Base-by-base conservation (phyloP, 2,329 filamentous ascomycete species). In the Fusarium solani-melongenae region DNA sequence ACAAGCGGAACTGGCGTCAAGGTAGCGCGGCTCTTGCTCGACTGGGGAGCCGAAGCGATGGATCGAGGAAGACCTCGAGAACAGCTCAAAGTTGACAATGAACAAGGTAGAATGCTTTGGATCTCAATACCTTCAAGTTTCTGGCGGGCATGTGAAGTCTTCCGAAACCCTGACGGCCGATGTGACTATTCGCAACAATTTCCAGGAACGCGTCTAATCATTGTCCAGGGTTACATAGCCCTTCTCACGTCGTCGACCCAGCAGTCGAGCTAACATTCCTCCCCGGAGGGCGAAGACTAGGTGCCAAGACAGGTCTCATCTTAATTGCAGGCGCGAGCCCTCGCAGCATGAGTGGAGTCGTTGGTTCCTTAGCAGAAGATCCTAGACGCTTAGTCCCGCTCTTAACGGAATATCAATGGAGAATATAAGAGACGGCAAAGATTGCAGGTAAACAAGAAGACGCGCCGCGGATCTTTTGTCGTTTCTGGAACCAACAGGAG, bases 291-390 rank as follows among this genome's bases (percentile, higher is more conserved):
- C 2, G 55, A 68, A 38, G 34, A 78, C 44, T 69, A 69, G 60
- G 53, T 67, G 72, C 70, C 66, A 76, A 77, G 73, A 72, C 64
- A 71, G 61, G 75, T 74, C 76, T 78, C 76, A 78, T 78, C 70
- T 78, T 78, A 76, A 76, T 75, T 76, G 73, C 67, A 68, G 67
- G 60, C 53, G 64, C 62, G 61, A 74, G 66, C 59, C 66, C 61
- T 34, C 63, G 62, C 66, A 66, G 63, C 53, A 41, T 41, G 58
- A 44, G 71, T 78, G 76, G 75, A 74, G 66, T 38, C 61, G 61
- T 41, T 64, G 22, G 38, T 60, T 66, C 34, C 51, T 66, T 44
- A 60, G 71, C 34, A 67, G 27, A 67, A n/a, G 55, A 59, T 67
- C 65, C 65, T 31, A 56, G 60, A 31, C 29, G 62, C 38, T 41